A percentile compares a stretch with the other conserved stretches of the same genome.
phyloP scores from a whole-genome alignment of 2,329 filamentous ascomycete genomes.

The Mollisiaceae sp. region DNA sequence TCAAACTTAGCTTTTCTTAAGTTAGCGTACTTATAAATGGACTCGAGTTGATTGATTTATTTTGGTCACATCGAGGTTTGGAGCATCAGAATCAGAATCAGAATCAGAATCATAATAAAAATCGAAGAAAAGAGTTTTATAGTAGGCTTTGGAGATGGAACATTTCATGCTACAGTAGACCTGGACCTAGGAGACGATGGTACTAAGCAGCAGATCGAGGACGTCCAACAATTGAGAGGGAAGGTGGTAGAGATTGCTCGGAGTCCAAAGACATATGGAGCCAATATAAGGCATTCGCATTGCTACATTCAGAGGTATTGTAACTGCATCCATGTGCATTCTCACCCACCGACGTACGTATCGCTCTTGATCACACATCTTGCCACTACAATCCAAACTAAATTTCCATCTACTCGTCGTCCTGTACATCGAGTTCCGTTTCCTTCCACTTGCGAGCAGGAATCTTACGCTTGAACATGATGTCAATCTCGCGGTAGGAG shows the following conservation, averaged over 20 bases:
- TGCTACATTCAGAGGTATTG: slow-evolving; percentile 12
- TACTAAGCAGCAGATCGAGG: slow-evolving; percentile 9
- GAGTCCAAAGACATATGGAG: slow-evolving; percentile 17
- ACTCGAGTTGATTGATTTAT: no score
- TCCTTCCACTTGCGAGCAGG: slow-evolving; percentile 51
- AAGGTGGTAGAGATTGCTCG: slow-evolving; percentile 13
- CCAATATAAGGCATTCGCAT: slow-evolving; percentile 17
- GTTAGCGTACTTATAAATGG: no score
- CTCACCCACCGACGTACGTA: background rate
- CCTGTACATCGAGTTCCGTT: slow-evolving; percentile 60
- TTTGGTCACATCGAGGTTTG: no score
- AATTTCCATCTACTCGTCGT: slow-evolving; percentile 60
- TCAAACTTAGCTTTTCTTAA: no score
- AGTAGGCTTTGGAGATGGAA: slow-evolving; percentile 2
- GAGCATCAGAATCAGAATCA: slow-evolving; percentile 10
- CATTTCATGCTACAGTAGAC: background rate
- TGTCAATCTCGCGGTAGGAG: slow-evolving; percentile 55
- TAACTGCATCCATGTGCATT: background rate
- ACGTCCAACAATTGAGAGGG: slow-evolving; percentile 9
- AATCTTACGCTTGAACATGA: slow-evolving; percentile 48
- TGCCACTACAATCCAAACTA: slow-evolving; percentile 16
- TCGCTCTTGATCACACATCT: slow-evolving; percentile 18
- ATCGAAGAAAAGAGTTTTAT: slow-evolving; percentile 2
- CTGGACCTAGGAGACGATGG: background rate
- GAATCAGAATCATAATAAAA: no score